Conservation (phyloP, 345 rosid species). For the Eucalyptus pauciflora region DNA sequence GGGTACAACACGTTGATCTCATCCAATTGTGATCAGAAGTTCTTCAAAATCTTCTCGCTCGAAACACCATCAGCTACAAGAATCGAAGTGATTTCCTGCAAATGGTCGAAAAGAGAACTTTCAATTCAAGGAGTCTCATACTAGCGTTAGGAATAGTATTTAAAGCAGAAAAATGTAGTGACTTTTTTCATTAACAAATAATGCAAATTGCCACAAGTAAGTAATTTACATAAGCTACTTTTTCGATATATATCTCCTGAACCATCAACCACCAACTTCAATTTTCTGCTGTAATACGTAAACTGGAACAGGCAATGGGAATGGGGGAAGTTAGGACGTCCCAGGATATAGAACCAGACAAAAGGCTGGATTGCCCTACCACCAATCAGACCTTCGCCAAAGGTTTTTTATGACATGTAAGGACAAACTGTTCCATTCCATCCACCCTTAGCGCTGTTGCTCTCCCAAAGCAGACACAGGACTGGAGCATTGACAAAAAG, state of each 20-base stretch:
- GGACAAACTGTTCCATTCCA: not conserved
- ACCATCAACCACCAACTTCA: not conserved
- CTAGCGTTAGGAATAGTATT: not conserved
- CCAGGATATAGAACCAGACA: not conserved
- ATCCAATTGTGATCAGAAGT: constrained; percentile 41
- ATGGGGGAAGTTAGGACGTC: not conserved
- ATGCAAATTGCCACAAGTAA: not conserved
- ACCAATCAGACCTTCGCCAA: not conserved
- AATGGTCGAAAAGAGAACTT: not conserved
- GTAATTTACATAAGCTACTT: not conserved
- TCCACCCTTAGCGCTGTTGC: not conserved
- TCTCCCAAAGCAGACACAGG: not conserved
- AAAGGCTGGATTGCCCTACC: not conserved
- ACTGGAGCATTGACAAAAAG: not conserved
- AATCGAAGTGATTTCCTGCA: constrained; percentile 83
- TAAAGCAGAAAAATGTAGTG: not conserved
- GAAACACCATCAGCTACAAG: constrained; percentile 72
- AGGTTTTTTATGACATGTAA: not conserved
- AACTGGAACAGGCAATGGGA: not conserved
- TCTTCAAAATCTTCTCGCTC: constrained; percentile 63
- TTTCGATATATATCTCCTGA: not conserved
- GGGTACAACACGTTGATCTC: constrained; percentile 2
- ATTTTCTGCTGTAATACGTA: not conserved
- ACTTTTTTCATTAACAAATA: not conserved
- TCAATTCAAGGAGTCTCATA: not conserved